Base-by-base conservation (phyloP, 805 yeast species). In the Yamadazyma tumulicola region DNA sequence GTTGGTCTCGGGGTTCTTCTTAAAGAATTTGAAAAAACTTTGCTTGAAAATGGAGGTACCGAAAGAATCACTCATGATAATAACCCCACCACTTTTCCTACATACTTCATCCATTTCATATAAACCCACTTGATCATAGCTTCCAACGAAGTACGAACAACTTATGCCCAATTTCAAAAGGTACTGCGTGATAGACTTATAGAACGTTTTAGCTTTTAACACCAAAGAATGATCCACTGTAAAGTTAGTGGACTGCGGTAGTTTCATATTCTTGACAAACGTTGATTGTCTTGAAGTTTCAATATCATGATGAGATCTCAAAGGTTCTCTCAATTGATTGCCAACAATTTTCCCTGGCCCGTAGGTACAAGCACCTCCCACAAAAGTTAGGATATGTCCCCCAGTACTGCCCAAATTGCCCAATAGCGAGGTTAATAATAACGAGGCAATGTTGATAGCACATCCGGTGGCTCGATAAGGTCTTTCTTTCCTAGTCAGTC, bases 281-380 rank as follows among this genome's bases (percentile, higher is more conserved):
- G 88, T 95, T 54, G 81, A 81, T 37, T 96, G 95, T 37, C 53
- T 61, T 51, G 91, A 97, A 47, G 88, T 81, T 59, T 93, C 97
- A 47, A 93, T 85, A 58, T 93, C 98, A 53, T 85, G 86, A 64
- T 93, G 99, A 6, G 98, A 93, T 69, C 99, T 79, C 50, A 93
- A 84, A 31, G 98, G 96, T 62, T 93, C 98, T 57, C 85, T 85
- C 57, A 93, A 74, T 59, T 88, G 93, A 16, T 82, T 79, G 29
- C 91, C 86, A 19, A 93, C 99, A 47, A 93, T 87, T 57, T 85
- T 68, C 49, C 99, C 99, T 9, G 99, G 97, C 29, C 83, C 84
- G 54, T 84, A 79, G 29, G 98, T 93, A 57, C 96, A 81, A 31
- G 96, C 95, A 43, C 98, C 99, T 34, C 93, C 95, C 23, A 95